These are phyloP conservation scores for Fusarium incarnatum DNA, from an alignment of 2,329 filamentous ascomycete genomes.

Conservation along the genomic window DNA sequence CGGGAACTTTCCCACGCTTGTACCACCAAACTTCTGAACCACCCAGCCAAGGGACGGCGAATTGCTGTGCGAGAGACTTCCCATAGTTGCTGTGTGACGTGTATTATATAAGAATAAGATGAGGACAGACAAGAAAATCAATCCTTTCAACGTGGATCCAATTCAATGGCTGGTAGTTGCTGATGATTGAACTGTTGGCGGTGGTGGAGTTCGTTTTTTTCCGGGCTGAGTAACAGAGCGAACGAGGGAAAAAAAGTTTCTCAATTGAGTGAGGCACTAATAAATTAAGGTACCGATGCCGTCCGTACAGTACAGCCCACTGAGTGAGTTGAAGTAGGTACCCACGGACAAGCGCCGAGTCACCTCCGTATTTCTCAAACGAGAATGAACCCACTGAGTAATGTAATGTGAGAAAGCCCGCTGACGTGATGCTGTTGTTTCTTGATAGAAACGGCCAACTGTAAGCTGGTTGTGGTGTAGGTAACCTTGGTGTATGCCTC, in stretches of 20 bases:
- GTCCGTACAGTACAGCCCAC: conserved; percentile 5
- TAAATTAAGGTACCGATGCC: conserved; percentile 9
- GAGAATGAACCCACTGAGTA: conserved; percentile 10
- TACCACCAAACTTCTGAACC: conserved; percentile 95
- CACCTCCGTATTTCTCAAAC: conserved; percentile 18
- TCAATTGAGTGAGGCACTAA: conserved; percentile 39
- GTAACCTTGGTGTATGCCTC: background rate
- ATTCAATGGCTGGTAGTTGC: conserved; percentile 1
- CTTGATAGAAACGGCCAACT: background rate
- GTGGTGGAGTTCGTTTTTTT: conserved; percentile 40
- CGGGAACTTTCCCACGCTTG: conserved; percentile 94
- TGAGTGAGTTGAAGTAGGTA: conserved; percentile 2
- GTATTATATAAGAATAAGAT: background rate
- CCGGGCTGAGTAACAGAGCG: conserved; percentile 40
- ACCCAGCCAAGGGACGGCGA: conserved; percentile 72
- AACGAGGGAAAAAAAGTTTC: conserved; percentile 24
- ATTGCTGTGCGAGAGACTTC: conserved; percentile 51
- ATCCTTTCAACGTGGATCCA: conserved; percentile 2
- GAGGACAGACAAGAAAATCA: background rate
- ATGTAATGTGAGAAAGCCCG: background rate
- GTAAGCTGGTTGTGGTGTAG: background rate
- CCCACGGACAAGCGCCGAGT: conserved; percentile 38
- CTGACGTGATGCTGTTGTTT: background rate
- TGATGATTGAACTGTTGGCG: conserved; percentile 2
- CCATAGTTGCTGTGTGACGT: conserved; percentile 44